A percentile compares a stretch with the other conserved stretches of the same genome.
Evolutionary conservation across 2,329 filamentous ascomycete species (phyloP).

Genomic region (Phoma sp.): DNA sequence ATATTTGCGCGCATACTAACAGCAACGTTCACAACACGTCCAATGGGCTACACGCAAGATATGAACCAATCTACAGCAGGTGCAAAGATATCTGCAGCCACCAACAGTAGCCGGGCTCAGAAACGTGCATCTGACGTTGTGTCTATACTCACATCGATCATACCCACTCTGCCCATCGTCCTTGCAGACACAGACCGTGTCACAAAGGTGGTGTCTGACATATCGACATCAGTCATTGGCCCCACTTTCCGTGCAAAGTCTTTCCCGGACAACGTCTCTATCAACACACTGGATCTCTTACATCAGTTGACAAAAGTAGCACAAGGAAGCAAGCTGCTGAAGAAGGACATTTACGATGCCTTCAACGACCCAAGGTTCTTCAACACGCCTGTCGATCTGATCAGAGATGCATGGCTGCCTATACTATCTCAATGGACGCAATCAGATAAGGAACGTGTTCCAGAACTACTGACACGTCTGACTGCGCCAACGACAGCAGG

Average conservation of each 20-base stretch:
- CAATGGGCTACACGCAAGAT: constrained; percentile 73
- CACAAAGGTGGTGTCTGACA: constrained; percentile 75
- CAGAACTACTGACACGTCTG: constrained; percentile 79
- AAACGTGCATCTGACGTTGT: constrained; percentile 68
- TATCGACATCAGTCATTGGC: constrained; percentile 82
- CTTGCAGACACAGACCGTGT: constrained; percentile 87
- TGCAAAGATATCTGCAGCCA: constrained; percentile 28
- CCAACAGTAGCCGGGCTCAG: constrained; percentile 51
- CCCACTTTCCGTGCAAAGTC: constrained; percentile 82
- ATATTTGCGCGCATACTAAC: constrained; percentile 86
- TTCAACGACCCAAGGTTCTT: constrained; percentile 93
- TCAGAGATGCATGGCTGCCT: constrained; percentile 79
- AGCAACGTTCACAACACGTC: constrained; percentile 91
- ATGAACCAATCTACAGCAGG: constrained; percentile 43
- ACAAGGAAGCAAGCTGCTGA: constrained; percentile 87
- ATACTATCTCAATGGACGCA: constrained; percentile 84
- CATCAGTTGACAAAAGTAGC: constrained; percentile 78
- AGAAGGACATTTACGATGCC: constrained; percentile 87
- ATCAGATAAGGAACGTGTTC: constrained; percentile 85
- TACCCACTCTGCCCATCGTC: constrained; percentile 81
- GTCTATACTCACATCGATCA: constrained; percentile 76
- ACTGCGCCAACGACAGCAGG: constrained; percentile 88
- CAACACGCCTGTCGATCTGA: constrained; percentile 67
- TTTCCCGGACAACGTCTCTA: constrained; percentile 85
- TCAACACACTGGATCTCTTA: constrained; percentile 73